A percentile compares a stretch with the other conserved stretches of the same genome.
Conservation (phyloP, 495 filamentous ascomycete species). For the Penicillium flavigenum region DNA sequence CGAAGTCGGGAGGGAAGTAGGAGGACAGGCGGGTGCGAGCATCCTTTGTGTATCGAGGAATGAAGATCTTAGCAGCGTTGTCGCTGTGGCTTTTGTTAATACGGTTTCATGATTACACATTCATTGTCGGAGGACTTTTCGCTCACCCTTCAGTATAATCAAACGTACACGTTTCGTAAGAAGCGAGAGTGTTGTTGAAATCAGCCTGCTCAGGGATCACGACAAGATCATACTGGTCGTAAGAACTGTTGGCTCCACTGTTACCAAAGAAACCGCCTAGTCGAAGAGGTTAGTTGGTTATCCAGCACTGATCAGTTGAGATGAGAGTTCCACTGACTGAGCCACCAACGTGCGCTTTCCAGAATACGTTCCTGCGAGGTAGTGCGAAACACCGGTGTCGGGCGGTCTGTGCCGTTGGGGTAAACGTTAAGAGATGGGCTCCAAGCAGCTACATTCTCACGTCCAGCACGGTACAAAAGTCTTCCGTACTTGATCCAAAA, state of each 20-base stretch:
- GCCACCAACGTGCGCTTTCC: slow-evolving; percentile 47
- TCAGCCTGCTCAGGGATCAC: slow-evolving; percentile 47
- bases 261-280: slow-evolving; percentile 43
- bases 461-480: slow-evolving; percentile 45
- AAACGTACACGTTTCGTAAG: slow-evolving; percentile 40
- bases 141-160: slow-evolving; percentile 26
- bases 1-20: slow-evolving; percentile 40
- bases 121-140: not conserved
- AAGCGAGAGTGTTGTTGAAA: slow-evolving; percentile 52
- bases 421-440: slow-evolving; percentile 42
- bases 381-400: slow-evolving; percentile 49
- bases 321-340: slow-evolving; percentile 27
- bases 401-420: slow-evolving; percentile 43
- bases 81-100: slow-evolving; percentile 18
- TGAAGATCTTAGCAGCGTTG: slow-evolving; percentile 25
- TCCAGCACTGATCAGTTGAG: not conserved
- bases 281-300: slow-evolving; percentile 7
- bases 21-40: slow-evolving; percentile 27
- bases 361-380: slow-evolving; percentile 50
- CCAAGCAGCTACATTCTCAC: slow-evolving; percentile 42
- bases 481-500: slow-evolving; percentile 56
- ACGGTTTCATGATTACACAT: not conserved
- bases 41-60: slow-evolving; percentile 26
- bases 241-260: slow-evolving; percentile 39
- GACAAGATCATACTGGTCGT: slow-evolving; percentile 44